Evolutionary conservation across 2,329 filamentous ascomycete species (phyloP), one percentile per base, ranked within the genome.

Genomic region (Exophiala aquamarina): DNA sequence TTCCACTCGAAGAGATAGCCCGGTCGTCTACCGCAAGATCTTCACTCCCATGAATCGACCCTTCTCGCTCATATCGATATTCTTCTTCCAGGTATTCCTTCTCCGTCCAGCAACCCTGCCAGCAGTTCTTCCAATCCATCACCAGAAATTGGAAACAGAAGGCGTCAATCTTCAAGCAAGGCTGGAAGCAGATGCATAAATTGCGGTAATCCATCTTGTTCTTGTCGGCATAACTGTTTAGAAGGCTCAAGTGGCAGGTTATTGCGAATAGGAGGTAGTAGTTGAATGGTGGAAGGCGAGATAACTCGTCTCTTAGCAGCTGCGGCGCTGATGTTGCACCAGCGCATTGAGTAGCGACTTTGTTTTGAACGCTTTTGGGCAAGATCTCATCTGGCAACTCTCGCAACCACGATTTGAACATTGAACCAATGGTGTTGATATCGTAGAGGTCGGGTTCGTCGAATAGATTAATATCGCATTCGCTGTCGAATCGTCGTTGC

Each of bases 201-300:
- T 96, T 96, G 63, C 89, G 84, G 65, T 92, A 95, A 64, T 95
- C 89, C 92, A 97, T 97, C 73, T 95, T 95, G 78, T 96, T 97
- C 74, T 92, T 91, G 56, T 94, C 89, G 18, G 90, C 87, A 66
- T 95, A 92, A 1, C 89, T 90, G 59, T 95, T 83, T 8, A 97
- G 78, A 19, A 96, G 79, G 60, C 90, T 95, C 39, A 97, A 83
- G 62, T 97, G 92, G 68, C 92, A 96, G 26, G 92, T 97, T 59
- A 96, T 95, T 60, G 92, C 92, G 66, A 97, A 97, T 4, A 97
- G 82, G 11, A 97, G 84, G 64, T 97, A 96, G 70, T 97, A 97
- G 70, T 96, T 95, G 75, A 93, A 96, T 0, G 92, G 92, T 5
- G 92, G 88, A n/a, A 97, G 77, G 59, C 89, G 91, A 1, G 92